These are phyloP conservation scores for Heteromeles arbutifolia DNA, from an alignment of 306 rosid genomes.

Conservation along the genomic window DNA sequence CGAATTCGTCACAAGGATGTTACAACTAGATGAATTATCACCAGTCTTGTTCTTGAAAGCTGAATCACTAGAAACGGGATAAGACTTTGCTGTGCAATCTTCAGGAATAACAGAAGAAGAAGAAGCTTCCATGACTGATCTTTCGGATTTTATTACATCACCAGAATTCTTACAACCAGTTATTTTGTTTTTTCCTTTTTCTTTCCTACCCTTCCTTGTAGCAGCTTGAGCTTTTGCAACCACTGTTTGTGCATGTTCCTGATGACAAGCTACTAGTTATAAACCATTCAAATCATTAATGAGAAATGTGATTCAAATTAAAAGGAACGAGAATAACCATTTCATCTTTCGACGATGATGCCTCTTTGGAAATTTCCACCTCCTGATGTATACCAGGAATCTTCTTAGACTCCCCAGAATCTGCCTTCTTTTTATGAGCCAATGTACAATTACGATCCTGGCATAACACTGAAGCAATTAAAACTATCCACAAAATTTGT, in stretches of 20 bases:
- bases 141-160: constrained; percentile 30
- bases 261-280: constrained; percentile 50
- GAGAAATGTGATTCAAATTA: constrained; percentile 26
- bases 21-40: constrained; percentile 31
- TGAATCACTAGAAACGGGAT: constrained; percentile 25
- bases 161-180: constrained; percentile 20
- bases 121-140: constrained; percentile 30
- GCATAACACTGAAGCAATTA: constrained; percentile 32
- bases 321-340: constrained; percentile 32
- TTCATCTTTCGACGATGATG: constrained; percentile 35
- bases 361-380: constrained; percentile 34
- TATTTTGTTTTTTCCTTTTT: constrained; percentile 50
- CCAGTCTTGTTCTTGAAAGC: constrained; percentile 25
- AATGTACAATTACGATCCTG: constrained; percentile 45
- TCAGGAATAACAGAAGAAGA: constrained; percentile 40
- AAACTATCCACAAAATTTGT: constrained; percentile 25
- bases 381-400: constrained; percentile 25
- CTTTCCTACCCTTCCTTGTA: constrained; percentile 56
- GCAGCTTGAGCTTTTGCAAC: constrained; percentile 46
- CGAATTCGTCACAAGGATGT: constrained; percentile 34
- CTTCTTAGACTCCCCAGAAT: constrained; percentile 29
- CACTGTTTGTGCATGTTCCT: constrained; percentile 48
- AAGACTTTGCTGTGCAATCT: constrained; percentile 30
- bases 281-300: constrained; percentile 36
- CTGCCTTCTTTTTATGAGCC: constrained; percentile 39